Percentiles rank a stretch among this genome's conserved stretches.
Conservation (phyloP, 2,329 filamentous ascomycete species). For the Calonectria naviculata region DNA sequence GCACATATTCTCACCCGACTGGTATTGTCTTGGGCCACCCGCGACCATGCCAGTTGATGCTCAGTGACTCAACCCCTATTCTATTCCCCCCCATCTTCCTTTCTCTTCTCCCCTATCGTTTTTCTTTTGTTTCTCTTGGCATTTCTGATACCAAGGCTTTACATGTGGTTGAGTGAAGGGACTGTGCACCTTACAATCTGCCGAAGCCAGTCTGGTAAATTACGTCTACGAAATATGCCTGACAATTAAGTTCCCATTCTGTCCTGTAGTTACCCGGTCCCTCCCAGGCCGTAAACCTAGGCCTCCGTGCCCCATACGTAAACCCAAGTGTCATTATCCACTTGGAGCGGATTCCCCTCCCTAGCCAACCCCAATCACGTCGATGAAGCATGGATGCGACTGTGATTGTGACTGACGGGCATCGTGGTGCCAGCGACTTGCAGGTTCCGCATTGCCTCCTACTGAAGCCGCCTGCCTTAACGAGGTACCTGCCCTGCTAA, state of each 20-base stretch:
- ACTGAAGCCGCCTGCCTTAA: constrained; percentile 4
- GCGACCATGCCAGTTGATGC: background rate
- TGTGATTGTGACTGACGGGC: constrained; percentile 24
- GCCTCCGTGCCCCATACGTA: constrained; percentile 11
- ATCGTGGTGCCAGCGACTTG: constrained; percentile 16
- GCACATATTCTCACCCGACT: background rate
- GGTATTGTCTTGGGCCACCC: background rate
- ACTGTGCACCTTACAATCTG: background rate
- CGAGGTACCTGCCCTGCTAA: constrained; percentile 12
- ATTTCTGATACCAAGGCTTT: too few species aligned
- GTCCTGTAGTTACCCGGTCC: background rate
- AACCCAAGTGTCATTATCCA: constrained; percentile 17
- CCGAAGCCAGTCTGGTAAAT: background rate
- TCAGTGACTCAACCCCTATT: background rate
- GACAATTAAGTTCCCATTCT: background rate
- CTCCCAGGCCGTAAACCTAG: background rate
- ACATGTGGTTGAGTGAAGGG: background rate
- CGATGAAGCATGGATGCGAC: constrained; percentile 15
- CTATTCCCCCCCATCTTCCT: too few species aligned
- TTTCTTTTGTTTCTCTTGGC: background rate
- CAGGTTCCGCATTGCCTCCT: constrained; percentile 17
- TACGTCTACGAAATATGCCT: background rate
- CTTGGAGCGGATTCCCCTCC: constrained; percentile 13
- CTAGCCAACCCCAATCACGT: constrained; percentile 15
- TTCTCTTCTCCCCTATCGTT: too few species aligned